Conservation (phyloP, 371 early-diverging fungal genomes). For the Mortierella sp. region DNA sequence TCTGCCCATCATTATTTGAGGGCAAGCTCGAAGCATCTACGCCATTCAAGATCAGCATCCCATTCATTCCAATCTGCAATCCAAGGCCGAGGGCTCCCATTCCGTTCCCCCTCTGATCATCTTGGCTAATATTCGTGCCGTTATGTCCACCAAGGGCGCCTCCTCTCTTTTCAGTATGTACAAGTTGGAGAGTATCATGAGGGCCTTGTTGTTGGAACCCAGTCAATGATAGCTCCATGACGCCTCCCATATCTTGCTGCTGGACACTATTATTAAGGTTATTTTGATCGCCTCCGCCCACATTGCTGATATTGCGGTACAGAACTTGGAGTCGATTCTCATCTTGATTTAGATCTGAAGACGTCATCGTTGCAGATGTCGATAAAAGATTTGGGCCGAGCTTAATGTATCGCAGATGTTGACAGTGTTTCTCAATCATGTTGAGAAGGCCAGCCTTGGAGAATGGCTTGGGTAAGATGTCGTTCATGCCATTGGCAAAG, state of each 20-base stretch:
- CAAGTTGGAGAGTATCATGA: slow-evolving; percentile 22
- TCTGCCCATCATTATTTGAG: slow-evolving; percentile 6
- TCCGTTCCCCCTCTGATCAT: neutral
- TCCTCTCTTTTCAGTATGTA: slow-evolving; percentile 22
- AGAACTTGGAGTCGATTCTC: slow-evolving; percentile 3
- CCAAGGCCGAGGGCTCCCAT: slow-evolving; percentile 25
- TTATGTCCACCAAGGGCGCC: neutral
- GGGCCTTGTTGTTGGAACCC: slow-evolving; percentile 15
- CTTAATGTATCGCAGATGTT: slow-evolving; percentile 62
- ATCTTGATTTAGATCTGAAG: neutral
- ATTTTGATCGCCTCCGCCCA: too few species aligned
- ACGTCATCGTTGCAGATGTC: neutral
- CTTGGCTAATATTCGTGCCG: neutral
- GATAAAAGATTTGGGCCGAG: slow-evolving; percentile 54
- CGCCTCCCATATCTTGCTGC: slow-evolving; percentile 7
- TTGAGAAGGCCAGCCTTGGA: slow-evolving; percentile 64
- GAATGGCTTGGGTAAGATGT: slow-evolving; percentile 86
- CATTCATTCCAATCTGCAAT: slow-evolving; percentile 40
- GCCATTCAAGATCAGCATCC: slow-evolving; percentile 50
- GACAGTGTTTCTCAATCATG: slow-evolving; percentile 75
- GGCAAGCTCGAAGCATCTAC: slow-evolving; percentile 12
- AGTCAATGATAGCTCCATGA: slow-evolving; percentile 19
- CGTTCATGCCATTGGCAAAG: slow-evolving; percentile 85
- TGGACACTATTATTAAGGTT: neutral
- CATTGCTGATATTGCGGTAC: slow-evolving; percentile 4